Evolutionary conservation across 2,329 filamentous ascomycete species (phyloP), one percentile per base, ranked within the genome.

Genomic region (Neonectria faginata): DNA sequence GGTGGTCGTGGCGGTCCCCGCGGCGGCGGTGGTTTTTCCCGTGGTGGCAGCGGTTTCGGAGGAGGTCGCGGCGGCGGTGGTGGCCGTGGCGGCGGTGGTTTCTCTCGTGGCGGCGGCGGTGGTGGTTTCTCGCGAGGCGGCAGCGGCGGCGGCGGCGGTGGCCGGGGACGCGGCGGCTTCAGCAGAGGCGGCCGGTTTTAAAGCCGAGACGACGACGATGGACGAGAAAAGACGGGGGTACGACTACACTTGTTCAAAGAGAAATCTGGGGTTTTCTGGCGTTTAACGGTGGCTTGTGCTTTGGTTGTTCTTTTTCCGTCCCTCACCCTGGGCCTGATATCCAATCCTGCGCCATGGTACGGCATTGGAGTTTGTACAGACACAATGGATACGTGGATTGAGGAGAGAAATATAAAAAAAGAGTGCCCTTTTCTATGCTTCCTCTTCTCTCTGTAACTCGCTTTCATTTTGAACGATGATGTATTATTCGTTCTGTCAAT

Each of bases 1-100:
- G 72, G 76, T 7, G 73, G 76, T 18, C 77, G 79, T 27, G 76
- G 80, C 58, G 74, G 79, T 33, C 84, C 84, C 31, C 53, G 53
- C 3, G 55, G 54, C 20, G 75, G 79, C 29, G 76, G 78, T 47
- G 77, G 78, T 22, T 78, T 77, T 69, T 77, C 75, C 33, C 64
- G 73, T 22, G 68, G 72, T 18, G 70, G 73, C 20, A 69, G 69
- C 22, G 69, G 73, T 31, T 83, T 83, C 68, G 67, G 70, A 20
- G 70, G 74, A 53, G 62, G 67, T 22, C 62, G 72, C 36, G 72
- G 72, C 36, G 72, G 72, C 25, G 70, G 67, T 7, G 58, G 66
- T 39, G 66, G 69, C n/a, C n/a, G 44, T 16, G 69, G 69, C 29
- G 52, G 58, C n/a, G 65, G 70, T 20, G 70, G 71, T 48, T 58